Evolutionary conservation across 2,329 filamentous ascomycete species (phyloP), one percentile per base, ranked within the genome.

Genomic region (Lachnellula subtilissima): DNA sequence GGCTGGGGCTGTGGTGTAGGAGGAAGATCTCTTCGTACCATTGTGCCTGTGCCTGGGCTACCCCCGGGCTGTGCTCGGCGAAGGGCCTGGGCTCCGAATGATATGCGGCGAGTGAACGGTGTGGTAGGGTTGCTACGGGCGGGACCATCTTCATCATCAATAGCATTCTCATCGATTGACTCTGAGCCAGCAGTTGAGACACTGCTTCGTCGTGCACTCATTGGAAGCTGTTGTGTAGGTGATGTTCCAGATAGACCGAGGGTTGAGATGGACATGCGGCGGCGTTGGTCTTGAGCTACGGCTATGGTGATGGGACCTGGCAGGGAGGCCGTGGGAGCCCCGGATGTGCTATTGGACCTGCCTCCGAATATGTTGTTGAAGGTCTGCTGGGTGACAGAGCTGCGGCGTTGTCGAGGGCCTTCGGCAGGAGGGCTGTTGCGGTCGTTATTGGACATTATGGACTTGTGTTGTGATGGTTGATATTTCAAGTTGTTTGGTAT

Each of bases 61-160:
- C 63, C 63, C 65, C 62, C 70, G 65, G 65, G 70, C 65, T 65
- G 69, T 61, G 68, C 68, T 60, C 68, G 67, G 39, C 59, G 66
- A 64, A 69, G 65, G 62, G 89, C 89, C 71, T 91, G 84, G 59
- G 88, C 87, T 59, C 93, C 92, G 68, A 96, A 95, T 74, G 92
- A 97, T 77, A 96, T 86, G 57, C 92, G 88, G 64, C 92, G 87
- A 57, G 83, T 83, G 69, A 92, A 93, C 36, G 91, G 89, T 12
- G 88, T 89, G 52, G 77, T 81, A 36, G 89, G 86, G 15, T 81
- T 79, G 64, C 81, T 82, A 67, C 78, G 81, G 40, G 76, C 70
- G 55, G 73, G 72, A 51, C 73, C 70, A n/a, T 76, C 73, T 43
- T 85, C 83, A 57, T 92, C 88, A 60, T 90, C 86, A 58, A 88